Conservation (phyloP, 768 basidiomycete genomes). For the Phanerochaete sordida region DNA sequence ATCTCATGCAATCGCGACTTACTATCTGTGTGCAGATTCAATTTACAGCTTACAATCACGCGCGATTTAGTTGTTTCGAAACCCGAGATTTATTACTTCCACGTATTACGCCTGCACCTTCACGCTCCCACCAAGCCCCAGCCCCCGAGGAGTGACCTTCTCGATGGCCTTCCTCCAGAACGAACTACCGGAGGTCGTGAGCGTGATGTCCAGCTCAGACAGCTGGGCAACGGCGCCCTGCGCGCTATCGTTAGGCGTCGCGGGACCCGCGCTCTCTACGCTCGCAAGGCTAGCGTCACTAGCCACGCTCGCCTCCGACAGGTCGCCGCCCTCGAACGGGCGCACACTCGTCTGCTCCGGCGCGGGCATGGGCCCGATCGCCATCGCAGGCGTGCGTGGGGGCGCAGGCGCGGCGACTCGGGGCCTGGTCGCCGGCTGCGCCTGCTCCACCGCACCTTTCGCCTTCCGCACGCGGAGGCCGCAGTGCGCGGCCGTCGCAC, state of each 20-base stretch:
- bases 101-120: not conserved
- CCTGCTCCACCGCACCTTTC: not conserved
- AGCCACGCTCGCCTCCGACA: slow-evolving; percentile 1
- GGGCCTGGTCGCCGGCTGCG: not conserved
- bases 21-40: not conserved
- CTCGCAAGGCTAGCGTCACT: not conserved
- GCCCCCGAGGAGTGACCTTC: not conserved
- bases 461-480: not conserved
- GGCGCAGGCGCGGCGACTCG: not conserved
- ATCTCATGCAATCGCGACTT: not conserved
- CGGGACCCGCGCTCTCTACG: slow-evolving; percentile 6
- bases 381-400: not conserved
- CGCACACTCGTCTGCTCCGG: not conserved
- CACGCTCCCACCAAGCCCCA: not conserved
- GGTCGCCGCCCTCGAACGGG: slow-evolving; percentile 1
- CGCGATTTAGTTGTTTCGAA: not conserved
- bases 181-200: not conserved
- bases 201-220: slow-evolving; percentile 3
- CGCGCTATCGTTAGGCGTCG: not conserved
- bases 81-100: not conserved
- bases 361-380: not conserved
- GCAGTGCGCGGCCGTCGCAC: slow-evolving; percentile 5
- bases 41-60: not conserved
- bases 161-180: not conserved
- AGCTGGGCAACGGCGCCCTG: slow-evolving; percentile 7